Percentiles rank a stretch among this genome's conserved stretches.
These are phyloP conservation scores for Jatropha curcas DNA, from an alignment of 345 rosid genomes.

Conservation along the genomic window DNA sequence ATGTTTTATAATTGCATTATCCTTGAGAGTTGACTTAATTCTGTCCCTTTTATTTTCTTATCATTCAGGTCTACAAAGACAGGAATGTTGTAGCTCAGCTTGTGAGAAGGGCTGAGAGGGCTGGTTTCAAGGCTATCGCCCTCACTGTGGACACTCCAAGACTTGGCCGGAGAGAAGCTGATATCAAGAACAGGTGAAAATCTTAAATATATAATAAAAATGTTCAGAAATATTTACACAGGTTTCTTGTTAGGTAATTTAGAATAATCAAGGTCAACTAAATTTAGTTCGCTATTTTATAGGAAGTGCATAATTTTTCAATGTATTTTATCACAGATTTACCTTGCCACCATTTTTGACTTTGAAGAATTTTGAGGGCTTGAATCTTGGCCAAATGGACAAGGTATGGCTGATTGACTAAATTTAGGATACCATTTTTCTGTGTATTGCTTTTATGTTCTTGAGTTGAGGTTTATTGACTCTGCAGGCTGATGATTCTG, in stretches of 20 bases:
- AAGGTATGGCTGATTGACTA: constrained; percentile 35
- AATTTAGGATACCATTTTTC: not conserved
- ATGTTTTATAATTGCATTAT: not conserved
- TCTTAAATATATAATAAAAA: not conserved
- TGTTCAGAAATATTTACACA: not conserved
- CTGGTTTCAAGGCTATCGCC: constrained; percentile 93
- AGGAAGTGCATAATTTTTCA: constrained; percentile 6
- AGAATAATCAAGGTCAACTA: not conserved
- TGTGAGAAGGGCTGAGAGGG: constrained; percentile 86
- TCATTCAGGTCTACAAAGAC: constrained; percentile 68
- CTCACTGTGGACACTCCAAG: constrained; percentile 96
- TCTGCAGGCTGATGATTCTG: constrained; percentile 75
- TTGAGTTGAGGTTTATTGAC: constrained; percentile 7
- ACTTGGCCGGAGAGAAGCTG: constrained; percentile 94
- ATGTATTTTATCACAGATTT: constrained; percentile 46
- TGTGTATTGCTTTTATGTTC: constrained; percentile 1
- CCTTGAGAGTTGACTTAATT: not conserved
- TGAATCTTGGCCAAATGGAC: constrained; percentile 77
- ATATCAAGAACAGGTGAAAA: constrained; percentile 89
- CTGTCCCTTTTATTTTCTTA: not conserved
- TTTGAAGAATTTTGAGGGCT: constrained; percentile 86
- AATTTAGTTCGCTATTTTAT: not conserved
- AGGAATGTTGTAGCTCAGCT: constrained; percentile 82
- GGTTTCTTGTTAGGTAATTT: not conserved
- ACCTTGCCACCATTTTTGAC: constrained; percentile 68